Base-by-base conservation (phyloP, 306 rosid genomes). In the Macrotyloma uniflorum region DNA sequence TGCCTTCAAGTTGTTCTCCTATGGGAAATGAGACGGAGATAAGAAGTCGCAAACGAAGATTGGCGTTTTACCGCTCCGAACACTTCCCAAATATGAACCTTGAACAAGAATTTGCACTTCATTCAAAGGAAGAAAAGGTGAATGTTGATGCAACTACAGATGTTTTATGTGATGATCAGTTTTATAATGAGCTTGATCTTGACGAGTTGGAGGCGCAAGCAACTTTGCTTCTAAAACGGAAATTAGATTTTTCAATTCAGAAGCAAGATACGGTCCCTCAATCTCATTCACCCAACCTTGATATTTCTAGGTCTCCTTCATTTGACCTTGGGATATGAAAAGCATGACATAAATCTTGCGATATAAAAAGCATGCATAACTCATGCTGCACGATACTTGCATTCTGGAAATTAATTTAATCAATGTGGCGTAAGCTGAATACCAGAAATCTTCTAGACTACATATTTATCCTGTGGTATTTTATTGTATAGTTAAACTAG, bases 141-240 rank as follows among this genome's bases (percentile, higher is more conserved):
- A 74, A 70, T 55, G 74, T 28, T 35, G 40, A 67, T 36, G 66
- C 83, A n/a, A 69, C 77, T 14, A 40, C 7, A 47, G 87, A 85
- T 86, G 74, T 69, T 53, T 71, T 86, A 54, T 74, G 62, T 77
- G 97, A 94, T 83, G 98, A 94, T 86, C 81, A 79, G 22, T 86
- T 94, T 71, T 92, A 77, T 53, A 88, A 90, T 75, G 85, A 81
- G 64, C 70, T 94, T 47, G 97, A 94, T 80, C 90, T 92, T 43
- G 97, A 92, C 23, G 95, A 88, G 70, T 79, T 92, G 61, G 97
- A 92, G 88, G 97, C 89, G 10, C 90, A 88, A 73, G 98, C 97
- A 38, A 88, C 90, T 2, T 84, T 82, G 77, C 89, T 88, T 79
- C 90, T 92, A 22, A 88, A 83, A 67, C 86, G 80, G 81, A 94